Evolutionary conservation across 2,329 filamentous ascomycete species (phyloP).

Genomic region (Verticillium isaacii): DNA sequence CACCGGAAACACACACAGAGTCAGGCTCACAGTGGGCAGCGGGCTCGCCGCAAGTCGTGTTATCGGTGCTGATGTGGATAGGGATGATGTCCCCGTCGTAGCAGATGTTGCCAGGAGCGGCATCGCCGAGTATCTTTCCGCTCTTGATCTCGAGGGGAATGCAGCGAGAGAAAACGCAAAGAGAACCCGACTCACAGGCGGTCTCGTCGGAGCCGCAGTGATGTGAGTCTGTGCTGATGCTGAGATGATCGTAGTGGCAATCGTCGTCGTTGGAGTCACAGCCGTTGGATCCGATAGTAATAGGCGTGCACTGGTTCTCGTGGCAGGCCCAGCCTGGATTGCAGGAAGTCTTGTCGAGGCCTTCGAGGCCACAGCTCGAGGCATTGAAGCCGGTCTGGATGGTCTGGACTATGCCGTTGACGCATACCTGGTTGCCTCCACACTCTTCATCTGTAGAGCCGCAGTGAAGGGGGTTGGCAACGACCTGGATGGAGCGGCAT

Average conservation of each 20-base stretch:
- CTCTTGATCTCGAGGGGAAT: background rate
- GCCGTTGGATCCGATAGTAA: background rate
- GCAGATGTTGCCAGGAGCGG: background rate
- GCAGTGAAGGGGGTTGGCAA: background rate
- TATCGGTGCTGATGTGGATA: background rate
- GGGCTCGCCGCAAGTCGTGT: background rate
- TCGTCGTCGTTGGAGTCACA: background rate
- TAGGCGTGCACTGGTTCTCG: background rate
- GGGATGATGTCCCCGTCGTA: background rate
- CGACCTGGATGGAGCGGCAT: background rate
- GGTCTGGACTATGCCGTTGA: background rate
- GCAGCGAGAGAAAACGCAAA: background rate
- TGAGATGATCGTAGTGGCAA: background rate
- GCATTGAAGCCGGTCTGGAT: background rate
- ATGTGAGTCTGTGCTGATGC: background rate
- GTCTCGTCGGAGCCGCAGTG: background rate
- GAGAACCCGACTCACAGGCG: background rate
- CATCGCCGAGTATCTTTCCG: background rate
- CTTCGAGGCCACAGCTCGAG: background rate
- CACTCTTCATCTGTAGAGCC: background rate
- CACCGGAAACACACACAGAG: background rate
- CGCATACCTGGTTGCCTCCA: background rate
- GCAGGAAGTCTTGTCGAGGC: background rate
- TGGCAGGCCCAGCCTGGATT: background rate
- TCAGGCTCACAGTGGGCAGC: background rate